Evolutionary conservation across 1,284 basidiomycete genomes (phyloP).

Genomic region (Wallemia mellicola): DNA sequence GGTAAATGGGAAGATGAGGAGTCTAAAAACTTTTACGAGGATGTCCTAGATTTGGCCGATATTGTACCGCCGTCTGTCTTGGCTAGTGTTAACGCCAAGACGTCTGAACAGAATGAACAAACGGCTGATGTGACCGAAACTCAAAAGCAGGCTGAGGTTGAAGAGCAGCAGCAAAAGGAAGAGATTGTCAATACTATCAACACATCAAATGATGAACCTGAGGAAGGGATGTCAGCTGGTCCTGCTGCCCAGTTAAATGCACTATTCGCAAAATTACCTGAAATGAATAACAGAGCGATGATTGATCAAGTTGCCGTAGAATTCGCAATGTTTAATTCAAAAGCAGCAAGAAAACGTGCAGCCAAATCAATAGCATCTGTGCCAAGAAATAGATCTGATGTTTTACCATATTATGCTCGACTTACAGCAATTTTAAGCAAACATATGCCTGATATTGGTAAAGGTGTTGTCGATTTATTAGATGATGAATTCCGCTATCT

Average conservation of each 20-base stretch:
- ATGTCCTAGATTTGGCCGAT: conserved; percentile 65
- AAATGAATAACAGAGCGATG: conserved; percentile 66
- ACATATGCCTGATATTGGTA: conserved; percentile 80
- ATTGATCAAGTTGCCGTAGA: conserved; percentile 87
- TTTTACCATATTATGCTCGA: conserved; percentile 76
- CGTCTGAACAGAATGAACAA: conserved; percentile 5
- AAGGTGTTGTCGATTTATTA: conserved; percentile 45
- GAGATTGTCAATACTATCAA: conserved; percentile 17
- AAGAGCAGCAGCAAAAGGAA: conserved; percentile 19
- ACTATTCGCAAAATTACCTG: conserved; percentile 68
- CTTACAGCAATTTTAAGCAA: conserved; percentile 58
- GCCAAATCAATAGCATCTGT: conserved; percentile 53
- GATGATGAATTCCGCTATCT: conserved; percentile 90
- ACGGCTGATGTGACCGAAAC: conserved; percentile 8
- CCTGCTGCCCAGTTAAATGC: conserved; percentile 75
- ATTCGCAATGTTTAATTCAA: conserved; percentile 84
- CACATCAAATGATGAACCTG: conserved; percentile 11
- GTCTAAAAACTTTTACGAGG: conserved; percentile 77
- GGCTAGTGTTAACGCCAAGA: conserved; percentile 2
- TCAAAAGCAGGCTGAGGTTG: conserved; percentile 2
- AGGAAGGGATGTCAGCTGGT: conserved; percentile 28
- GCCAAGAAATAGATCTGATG: conserved; percentile 61
- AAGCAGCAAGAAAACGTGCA: conserved; percentile 67
- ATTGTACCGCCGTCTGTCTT: conserved; percentile 27
- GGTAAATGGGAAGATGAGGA: conserved; percentile 98